A percentile compares a stretch with the other conserved stretches of the same genome.
Evolutionary conservation across 2,329 filamentous ascomycete species (phyloP).

Genomic region (Colletotrichum melonis): DNA sequence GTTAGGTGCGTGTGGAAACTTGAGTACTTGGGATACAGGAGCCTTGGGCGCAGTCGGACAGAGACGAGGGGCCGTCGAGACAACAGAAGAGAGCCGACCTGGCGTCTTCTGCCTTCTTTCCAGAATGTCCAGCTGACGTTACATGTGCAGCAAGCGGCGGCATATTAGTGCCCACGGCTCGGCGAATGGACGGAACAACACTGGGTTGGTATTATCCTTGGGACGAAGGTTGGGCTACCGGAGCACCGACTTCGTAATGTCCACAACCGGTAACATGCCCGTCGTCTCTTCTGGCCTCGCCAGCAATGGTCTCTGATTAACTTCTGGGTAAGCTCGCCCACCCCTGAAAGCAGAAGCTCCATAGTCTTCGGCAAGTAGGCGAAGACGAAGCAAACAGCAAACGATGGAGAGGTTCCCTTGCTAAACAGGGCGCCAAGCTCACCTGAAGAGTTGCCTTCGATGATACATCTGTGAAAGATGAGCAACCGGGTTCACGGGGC

Average conservation of each 20-base stretch:
- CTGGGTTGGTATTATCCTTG: background rate
- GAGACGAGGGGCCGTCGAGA: conserved; percentile 2
- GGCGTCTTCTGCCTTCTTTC: conserved; percentile 6
- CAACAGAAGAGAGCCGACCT: background rate
- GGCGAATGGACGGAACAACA: background rate
- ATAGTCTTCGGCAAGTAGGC: background rate
- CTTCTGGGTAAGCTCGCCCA: background rate
- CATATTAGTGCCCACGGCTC: background rate
- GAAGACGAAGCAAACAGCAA: background rate
- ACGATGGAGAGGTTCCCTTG: background rate
- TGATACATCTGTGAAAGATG: background rate
- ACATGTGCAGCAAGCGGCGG: background rate
- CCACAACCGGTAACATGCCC: conserved; percentile 8
- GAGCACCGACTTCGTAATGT: background rate
- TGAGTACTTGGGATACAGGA: background rate
- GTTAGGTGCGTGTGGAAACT: background rate
- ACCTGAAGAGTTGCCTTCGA: background rate
- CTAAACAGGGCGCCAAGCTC: background rate
- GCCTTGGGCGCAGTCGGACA: background rate
- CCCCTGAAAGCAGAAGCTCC: background rate
- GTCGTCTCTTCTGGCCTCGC: background rate
- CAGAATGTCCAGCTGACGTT: conserved; percentile 2
- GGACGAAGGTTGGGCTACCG: background rate
- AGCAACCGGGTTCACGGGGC: background rate
- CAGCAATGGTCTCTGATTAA: background rate